phyloP scores from a whole-genome alignment of 1,284 basidiomycete species.

The Microbotryum lychnidis-dioicae region DNA sequence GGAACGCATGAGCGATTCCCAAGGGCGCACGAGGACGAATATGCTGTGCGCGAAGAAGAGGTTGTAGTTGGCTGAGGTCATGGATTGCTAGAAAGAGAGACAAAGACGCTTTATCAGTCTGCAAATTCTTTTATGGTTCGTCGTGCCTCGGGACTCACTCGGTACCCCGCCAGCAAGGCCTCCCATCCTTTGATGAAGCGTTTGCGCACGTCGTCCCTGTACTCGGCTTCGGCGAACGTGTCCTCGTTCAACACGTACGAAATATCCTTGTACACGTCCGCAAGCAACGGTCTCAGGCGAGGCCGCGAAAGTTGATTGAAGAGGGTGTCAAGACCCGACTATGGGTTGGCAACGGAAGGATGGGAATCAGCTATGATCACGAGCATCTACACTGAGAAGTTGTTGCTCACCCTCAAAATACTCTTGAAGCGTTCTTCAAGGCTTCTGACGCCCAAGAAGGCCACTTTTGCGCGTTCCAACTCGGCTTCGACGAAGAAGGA shows the following conservation, averaged over 20 bases:
- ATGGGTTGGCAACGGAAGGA: constrained; percentile 23
- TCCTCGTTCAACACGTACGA: constrained; percentile 86
- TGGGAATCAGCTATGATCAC: constrained; percentile 11
- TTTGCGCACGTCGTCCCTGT: constrained; percentile 75
- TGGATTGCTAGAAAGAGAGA: constrained; percentile 52
- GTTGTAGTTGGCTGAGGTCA: constrained; percentile 81
- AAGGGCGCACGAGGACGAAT: constrained; percentile 78
- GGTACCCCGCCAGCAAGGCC: constrained; percentile 68
- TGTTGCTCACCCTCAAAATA: constrained; percentile 56
- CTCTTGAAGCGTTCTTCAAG: constrained; percentile 59
- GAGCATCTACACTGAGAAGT: background rate
- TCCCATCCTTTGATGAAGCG: constrained; percentile 82
- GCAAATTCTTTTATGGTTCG: background rate
- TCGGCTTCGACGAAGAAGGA: constrained; percentile 59
- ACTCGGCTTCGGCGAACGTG: constrained; percentile 68
- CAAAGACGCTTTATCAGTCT: background rate
- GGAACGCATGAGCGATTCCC: constrained; percentile 77
- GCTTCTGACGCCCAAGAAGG: constrained; percentile 49
- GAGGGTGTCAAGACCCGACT: constrained; percentile 82
- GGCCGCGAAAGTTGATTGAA: constrained; percentile 88
- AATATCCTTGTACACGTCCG: constrained; percentile 82
- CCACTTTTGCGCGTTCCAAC: constrained; percentile 45
- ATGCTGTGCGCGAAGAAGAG: constrained; percentile 73
- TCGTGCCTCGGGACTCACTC: constrained; percentile 46
- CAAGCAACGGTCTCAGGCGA: constrained; percentile 67